These are phyloP conservation scores for Lenzites betulinus DNA, from an alignment of 768 basidiomycete genomes.

Conservation along the genomic window DNA sequence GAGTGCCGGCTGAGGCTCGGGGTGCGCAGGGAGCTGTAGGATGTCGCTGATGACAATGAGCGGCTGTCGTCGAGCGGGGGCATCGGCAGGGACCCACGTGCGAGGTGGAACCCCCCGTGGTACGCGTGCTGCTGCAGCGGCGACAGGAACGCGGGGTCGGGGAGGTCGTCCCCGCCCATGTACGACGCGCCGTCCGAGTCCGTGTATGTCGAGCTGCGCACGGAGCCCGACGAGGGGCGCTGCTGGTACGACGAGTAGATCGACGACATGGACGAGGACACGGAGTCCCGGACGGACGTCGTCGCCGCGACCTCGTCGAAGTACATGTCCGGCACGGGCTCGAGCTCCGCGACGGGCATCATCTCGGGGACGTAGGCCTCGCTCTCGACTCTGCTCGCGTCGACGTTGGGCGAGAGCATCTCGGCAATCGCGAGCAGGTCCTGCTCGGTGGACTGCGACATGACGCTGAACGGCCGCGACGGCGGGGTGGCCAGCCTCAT, in stretches of 20 bases:
- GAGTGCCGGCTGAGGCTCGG: conserved; percentile 30
- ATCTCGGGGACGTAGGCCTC: conserved; percentile 31
- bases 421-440: conserved; percentile 56
- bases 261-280: conserved; percentile 13
- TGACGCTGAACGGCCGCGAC: conserved; percentile 41
- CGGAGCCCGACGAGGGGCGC: conserved; percentile 4
- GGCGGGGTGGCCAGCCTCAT: conserved; percentile 28
- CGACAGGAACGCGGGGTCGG: conserved; percentile 26
- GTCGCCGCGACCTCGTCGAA: conserved; percentile 10
- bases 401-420: conserved; percentile 41
- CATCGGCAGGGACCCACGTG: conserved; percentile 34
- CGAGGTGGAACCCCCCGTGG: conserved; percentile 35
- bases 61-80: conserved; percentile 47
- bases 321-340: conserved; percentile 8
- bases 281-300: conserved; percentile 1
- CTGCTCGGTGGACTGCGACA: conserved; percentile 50
- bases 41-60: conserved; percentile 41
- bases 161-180: conserved; percentile 30
- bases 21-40: conserved; percentile 33
- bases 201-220: conserved; percentile 21
- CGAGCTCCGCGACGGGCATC: conserved; percentile 1
- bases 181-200: conserved; percentile 41
- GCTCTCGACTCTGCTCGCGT: conserved; percentile 23
- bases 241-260: conserved; percentile 13
- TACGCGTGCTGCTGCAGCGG: conserved; percentile 21